Base-by-base conservation (phyloP, 2,329 filamentous ascomycete species). In the Clonostachys solani region DNA sequence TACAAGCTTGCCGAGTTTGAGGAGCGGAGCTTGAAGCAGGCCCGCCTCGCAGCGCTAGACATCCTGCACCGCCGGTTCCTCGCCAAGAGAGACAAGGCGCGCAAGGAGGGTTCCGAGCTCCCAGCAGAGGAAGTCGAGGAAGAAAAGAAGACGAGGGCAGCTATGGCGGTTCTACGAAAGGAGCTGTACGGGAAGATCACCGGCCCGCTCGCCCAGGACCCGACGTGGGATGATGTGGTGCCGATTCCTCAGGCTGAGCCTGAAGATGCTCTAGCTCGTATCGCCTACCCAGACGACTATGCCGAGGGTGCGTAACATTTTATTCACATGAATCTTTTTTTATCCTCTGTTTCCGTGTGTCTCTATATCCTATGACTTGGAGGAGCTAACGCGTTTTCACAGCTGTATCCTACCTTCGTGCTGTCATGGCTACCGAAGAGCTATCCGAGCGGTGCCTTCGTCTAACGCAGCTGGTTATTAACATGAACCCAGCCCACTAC, bases 401-500 rank as follows among this genome's bases (percentile, higher is more conserved):
- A 85, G 92, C 89, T 42, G 94, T 95, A 71, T 85, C 88, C 41
- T 99, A 97, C 68, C 81, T 99, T 46, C 87, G 94, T 51, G 92
- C 94, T 51, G 81, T 96, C 56, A 99, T 99, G 92, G 87, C 89
- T 13, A 76, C 74, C 43, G 87, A 95, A 62, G 94, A 99, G 67
- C 80, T 86, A 72, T 91, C 87, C 19, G 78, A 85, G 18, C 81
- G 94, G 43, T 87, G 84, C 35, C 77, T 99, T 40, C 78, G 75
- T 33, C 80, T 99, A 52, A 99, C 94, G 5, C 86, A 91, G 62
- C 84, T 92, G 66, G 84, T 99, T 61, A 97, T 99, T 62, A 75
- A 77, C 50, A 84, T 96, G 79, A 99, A 99, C 67, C 89, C 94
- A 15, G 92, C 94, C 1, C 94, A 99, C 72, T 99, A 99, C 72